A percentile compares a stretch with the other conserved stretches of the same genome.
These are phyloP conservation scores for Kuraishia hungarica DNA, from an alignment of 805 yeast species.

Conservation along the genomic window DNA sequence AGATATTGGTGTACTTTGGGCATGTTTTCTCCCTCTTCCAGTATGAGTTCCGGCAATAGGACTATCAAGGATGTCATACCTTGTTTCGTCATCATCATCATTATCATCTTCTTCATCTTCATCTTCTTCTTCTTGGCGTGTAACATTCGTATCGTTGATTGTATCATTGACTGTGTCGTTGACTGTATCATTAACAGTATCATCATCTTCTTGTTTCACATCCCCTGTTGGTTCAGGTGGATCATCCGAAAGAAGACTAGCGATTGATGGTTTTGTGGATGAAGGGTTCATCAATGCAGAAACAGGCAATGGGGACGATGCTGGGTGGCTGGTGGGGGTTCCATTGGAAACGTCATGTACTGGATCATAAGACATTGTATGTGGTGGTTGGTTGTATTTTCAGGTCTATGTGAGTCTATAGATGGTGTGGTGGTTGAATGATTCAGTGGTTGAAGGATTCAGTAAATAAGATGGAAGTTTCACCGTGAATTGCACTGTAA, in stretches of 20 bases:
- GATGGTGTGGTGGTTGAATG: too few species aligned
- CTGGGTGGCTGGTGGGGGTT: background rate
- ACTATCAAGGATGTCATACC: too few species aligned
- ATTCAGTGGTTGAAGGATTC: too few species aligned
- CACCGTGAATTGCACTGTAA: too few species aligned
- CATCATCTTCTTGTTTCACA: background rate
- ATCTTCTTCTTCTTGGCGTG: background rate
- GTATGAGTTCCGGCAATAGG: too few species aligned
- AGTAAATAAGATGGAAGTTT: too few species aligned
- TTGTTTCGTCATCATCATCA: too few species aligned
- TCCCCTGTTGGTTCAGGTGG: background rate
- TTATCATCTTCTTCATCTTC: background rate
- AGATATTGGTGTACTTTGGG: background rate
- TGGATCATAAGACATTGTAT: background rate
- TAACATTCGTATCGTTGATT: too few species aligned
- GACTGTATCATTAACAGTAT: background rate
- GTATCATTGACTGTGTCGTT: background rate
- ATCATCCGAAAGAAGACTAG: background rate
- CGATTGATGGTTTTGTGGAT: background rate
- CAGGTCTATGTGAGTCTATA: too few species aligned
- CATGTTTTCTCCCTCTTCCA: background rate
- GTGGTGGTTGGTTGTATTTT: background rate
- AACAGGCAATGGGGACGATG: background rate
- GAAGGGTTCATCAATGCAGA: background rate
- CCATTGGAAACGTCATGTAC: background rate